Evolutionary conservation across 2,329 filamentous ascomycete genomes (phyloP), one percentile per base, ranked within the genome.

Genomic region (Monilinia aucupariae): DNA sequence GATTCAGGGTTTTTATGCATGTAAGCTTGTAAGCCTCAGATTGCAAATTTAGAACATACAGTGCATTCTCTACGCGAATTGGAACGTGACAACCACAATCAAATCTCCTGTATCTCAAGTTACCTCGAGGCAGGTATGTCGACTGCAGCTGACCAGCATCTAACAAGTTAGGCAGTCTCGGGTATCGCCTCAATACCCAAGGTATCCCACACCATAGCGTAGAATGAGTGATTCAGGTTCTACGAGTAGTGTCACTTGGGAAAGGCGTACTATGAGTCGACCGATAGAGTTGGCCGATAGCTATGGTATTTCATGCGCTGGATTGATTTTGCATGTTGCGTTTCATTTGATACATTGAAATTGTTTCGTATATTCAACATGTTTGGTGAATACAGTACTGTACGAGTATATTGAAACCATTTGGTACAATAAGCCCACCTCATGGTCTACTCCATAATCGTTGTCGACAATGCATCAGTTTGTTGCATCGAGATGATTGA

Each of bases 11-110:
- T 61, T 30, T 45, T 53, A 41, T 61, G 49, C 51, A 47, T 37
- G 54, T 58, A 58, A 58, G 54, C 54, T 58, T 47, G 30, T 45
- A 55, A 55, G 53, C 53, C 53, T 47, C 54, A 47, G 48, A 58
- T 37, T 56, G 13, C 34, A 20, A 58, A 47, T 34, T 41, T 58
- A 47, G 41, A 58, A 47, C 0, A 39, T 50, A 58, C 25, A n/a
- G n/a, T n/a, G n/a, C n/a, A 49, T 37, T 27, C 30, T 50, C 30
- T 59, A 22, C 56, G 37, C 45, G 45, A 51, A 39, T 39, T n/a
- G 32, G 47, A 51, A 59, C 20, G 27, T 59, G 43, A 49, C 22
- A 22, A 49, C 6, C 27, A 25, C 7, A 12, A 56, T 34, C 15
- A 56, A 47, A 34, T 8, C 13, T 34, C 20, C 17, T 4, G 22